phyloP scores from a whole-genome alignment of 2,329 filamentous ascomycete species.

The Colletotrichum sp. region DNA sequence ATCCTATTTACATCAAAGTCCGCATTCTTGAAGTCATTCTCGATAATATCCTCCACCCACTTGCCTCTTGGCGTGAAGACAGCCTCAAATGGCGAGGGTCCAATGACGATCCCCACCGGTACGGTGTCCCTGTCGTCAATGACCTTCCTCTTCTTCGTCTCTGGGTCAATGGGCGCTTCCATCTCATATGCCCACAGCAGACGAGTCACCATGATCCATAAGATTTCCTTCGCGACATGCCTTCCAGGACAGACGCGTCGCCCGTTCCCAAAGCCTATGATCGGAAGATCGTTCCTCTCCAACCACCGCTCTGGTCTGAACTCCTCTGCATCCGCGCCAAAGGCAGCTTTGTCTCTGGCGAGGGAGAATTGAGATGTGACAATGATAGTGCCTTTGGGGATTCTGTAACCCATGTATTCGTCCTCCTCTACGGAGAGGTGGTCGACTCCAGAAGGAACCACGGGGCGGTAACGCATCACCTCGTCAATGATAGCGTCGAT shows the following conservation, averaged over 20 bases:
- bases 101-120: background rate
- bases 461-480: slow-evolving; percentile 32
- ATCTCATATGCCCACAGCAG: slow-evolving; percentile 56
- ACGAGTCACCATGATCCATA: slow-evolving; percentile 45
- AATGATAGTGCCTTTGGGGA: slow-evolving; percentile 37
- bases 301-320: slow-evolving; percentile 57
- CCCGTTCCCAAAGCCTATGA: slow-evolving; percentile 43
- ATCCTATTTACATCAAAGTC: background rate
- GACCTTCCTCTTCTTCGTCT: background rate
- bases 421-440: slow-evolving; percentile 39
- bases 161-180: slow-evolving; percentile 16
- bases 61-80: background rate
- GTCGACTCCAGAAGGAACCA: slow-evolving; percentile 37
- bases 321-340: slow-evolving; percentile 46
- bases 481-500: slow-evolving; percentile 35
- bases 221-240: slow-evolving; percentile 48
- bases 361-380: slow-evolving; percentile 45
- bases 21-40: background rate
- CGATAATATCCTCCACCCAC: background rate
- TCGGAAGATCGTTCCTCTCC: slow-evolving; percentile 20
- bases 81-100: background rate
- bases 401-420: slow-evolving; percentile 27
- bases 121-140: background rate
- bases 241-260: slow-evolving; percentile 49
- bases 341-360: slow-evolving; percentile 41